phyloP scores from a whole-genome alignment of 495 filamentous ascomycete genomes.

The Talaromyces ruber region DNA sequence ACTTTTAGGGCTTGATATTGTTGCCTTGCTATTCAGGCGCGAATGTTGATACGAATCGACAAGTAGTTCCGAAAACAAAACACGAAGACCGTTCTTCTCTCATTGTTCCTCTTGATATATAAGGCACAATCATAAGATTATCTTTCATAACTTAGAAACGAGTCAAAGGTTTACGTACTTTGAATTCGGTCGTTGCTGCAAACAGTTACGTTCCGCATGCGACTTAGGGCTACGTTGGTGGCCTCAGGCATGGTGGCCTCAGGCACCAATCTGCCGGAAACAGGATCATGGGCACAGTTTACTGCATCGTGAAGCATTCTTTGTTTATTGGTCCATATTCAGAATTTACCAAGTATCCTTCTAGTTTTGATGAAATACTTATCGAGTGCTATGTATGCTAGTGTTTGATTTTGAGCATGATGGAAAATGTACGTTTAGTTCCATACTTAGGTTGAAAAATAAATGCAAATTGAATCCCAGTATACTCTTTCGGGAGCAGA shows the following conservation, averaged over 20 bases:
- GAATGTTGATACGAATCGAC: neutral
- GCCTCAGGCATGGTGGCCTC: neutral
- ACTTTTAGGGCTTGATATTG: neutral
- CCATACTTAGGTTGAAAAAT: too few relatives aligned
- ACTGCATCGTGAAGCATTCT: neutral
- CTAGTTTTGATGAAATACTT: neutral
- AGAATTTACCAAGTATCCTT: neutral
- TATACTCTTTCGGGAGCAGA: too few relatives aligned
- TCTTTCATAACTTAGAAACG: neutral
- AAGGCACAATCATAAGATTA: neutral
- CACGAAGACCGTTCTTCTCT: neutral
- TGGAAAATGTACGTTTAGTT: too few relatives aligned
- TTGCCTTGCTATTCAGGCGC: neutral
- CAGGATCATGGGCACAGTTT: neutral
- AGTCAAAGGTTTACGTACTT: neutral
- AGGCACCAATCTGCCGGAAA: neutral
- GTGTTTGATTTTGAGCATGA: neutral
- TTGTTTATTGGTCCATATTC: neutral
- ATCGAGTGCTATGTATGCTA: neutral
- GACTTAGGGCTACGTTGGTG: neutral
- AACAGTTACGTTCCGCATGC: neutral
- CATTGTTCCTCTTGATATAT: neutral
- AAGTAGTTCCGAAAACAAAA: neutral
- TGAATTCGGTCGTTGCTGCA: neutral
- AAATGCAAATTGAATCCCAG: too few relatives aligned